phyloP scores from a whole-genome alignment of 106 monocot genomes.

The Dendrobium chrysotoxum region DNA sequence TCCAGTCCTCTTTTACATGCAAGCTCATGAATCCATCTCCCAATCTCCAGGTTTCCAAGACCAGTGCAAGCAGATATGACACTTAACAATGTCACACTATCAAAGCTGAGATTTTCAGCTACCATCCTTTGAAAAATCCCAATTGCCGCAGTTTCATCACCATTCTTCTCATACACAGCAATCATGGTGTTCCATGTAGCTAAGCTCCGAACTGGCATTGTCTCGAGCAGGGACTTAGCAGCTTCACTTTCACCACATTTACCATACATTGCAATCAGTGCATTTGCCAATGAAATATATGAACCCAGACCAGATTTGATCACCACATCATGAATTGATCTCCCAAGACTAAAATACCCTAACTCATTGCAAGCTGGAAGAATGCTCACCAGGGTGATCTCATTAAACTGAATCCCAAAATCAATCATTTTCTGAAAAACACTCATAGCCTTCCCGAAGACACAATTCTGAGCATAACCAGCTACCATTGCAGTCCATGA shows the following conservation, averaged over 20 bases:
- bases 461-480: constrained; percentile 41
- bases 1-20: constrained; percentile 27
- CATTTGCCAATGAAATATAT: constrained; percentile 28
- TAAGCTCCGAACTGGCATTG: constrained; percentile 16
- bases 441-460: constrained; percentile 22
- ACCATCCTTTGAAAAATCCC: constrained; percentile 36
- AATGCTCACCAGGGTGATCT: constrained; percentile 46
- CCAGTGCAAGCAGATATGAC: constrained; percentile 46
- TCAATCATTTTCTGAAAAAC: constrained; percentile 30
- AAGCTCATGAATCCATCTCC: constrained; percentile 45
- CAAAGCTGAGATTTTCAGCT: constrained; percentile 19
- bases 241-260: constrained; percentile 23
- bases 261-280: constrained; percentile 48
- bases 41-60: constrained; percentile 32
- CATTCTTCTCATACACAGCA: constrained; percentile 37
- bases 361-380: constrained; percentile 33
- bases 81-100: constrained; percentile 44
- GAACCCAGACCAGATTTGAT: constrained; percentile 32
- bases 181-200: constrained; percentile 61
- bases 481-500: constrained; percentile 58
- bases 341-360: constrained; percentile 17
- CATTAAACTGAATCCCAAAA: constrained; percentile 28
- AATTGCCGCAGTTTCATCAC: constrained; percentile 23
- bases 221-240: constrained; percentile 32
- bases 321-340: constrained; percentile 31